Evolutionary conservation across 2,329 filamentous ascomycete species (phyloP).

Genomic region (Ceratocystis lukuohia): DNA sequence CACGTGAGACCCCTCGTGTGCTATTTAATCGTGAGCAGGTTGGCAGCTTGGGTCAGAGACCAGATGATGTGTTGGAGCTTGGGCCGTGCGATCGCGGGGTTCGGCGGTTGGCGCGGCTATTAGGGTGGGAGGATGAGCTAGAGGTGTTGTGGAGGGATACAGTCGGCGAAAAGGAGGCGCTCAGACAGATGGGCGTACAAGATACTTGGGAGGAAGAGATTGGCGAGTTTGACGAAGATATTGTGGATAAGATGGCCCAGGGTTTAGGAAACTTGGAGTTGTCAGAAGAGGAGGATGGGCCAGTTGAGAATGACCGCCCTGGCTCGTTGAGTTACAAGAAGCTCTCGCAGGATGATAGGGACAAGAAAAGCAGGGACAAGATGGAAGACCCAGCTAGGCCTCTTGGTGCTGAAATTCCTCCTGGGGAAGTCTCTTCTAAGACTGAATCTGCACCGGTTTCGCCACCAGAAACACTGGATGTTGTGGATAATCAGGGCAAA

Average conservation of each 20-base stretch:
- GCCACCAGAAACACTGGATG: neutral
- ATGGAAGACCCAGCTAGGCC: neutral
- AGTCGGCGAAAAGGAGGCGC: constrained; percentile 47
- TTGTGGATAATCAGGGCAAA: too few species aligned
- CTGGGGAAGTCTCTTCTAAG: neutral
- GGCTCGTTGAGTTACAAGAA: constrained; percentile 12
- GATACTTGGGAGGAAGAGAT: constrained; percentile 26
- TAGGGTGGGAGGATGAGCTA: constrained; percentile 78
- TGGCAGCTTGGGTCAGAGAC: constrained; percentile 58
- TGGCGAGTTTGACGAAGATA: constrained; percentile 30
- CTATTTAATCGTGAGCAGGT: constrained; percentile 81
- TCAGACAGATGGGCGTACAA: constrained; percentile 31
- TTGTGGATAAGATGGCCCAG: constrained; percentile 31
- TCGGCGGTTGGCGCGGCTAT: constrained; percentile 58
- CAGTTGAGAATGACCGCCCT: neutral
- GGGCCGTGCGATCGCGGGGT: constrained; percentile 77
- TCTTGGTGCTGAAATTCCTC: neutral
- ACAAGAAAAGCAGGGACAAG: neutral
- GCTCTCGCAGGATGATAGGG: neutral
- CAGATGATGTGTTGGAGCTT: constrained; percentile 74
- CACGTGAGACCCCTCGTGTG: constrained; percentile 54
- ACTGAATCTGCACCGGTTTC: neutral
- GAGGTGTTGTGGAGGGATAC: constrained; percentile 59
- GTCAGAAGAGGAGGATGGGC: constrained; percentile 20
- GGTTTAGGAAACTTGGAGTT: constrained; percentile 28